These are phyloP conservation scores for Polysphondylium violaceum DNA, from an alignment of 78 protist species.

Conservation along the genomic window DNA sequence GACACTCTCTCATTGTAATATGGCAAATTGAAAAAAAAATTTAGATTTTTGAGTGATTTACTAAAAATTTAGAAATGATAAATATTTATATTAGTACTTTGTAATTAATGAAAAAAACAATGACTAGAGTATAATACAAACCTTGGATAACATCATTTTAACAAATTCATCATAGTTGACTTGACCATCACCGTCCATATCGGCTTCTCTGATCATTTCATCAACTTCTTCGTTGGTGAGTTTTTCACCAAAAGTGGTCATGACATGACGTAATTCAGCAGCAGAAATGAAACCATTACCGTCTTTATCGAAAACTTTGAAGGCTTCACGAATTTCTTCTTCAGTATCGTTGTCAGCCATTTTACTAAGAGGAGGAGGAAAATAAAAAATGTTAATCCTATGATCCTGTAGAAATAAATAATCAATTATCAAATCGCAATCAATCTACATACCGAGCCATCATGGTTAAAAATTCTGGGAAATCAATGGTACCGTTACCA, in stretches of 20 bases:
- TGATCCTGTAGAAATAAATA: background rate
- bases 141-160: slow-evolving; percentile 93
- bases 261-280: slow-evolving; percentile 98
- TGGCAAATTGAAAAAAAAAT: too few relatives aligned
- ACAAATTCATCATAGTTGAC: slow-evolving; percentile 98
- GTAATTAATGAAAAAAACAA: background rate
- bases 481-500: slow-evolving; percentile 95
- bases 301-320: slow-evolving; percentile 99
- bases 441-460: slow-evolving; percentile 65
- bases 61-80: too few relatives aligned
- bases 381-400: background rate
- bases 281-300: slow-evolving; percentile 98
- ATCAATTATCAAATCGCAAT: background rate
- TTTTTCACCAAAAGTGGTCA: slow-evolving; percentile 97
- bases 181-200: slow-evolving; percentile 97
- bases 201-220: slow-evolving; percentile 98
- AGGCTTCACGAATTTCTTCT: slow-evolving; percentile 99
- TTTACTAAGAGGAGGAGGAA: slow-evolving; percentile 79
- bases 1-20: too few relatives aligned
- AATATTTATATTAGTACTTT: too few relatives aligned
- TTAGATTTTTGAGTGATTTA: too few relatives aligned
- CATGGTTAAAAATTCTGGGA: slow-evolving; percentile 97
- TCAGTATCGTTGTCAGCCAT: slow-evolving; percentile 99
- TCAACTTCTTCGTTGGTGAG: slow-evolving; percentile 98
- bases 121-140: background rate